Evolutionary conservation across 352 stramenopile genomes (phyloP), one percentile per base, ranked within the genome.

Genomic region (Globisporangium heterothallicum): DNA sequence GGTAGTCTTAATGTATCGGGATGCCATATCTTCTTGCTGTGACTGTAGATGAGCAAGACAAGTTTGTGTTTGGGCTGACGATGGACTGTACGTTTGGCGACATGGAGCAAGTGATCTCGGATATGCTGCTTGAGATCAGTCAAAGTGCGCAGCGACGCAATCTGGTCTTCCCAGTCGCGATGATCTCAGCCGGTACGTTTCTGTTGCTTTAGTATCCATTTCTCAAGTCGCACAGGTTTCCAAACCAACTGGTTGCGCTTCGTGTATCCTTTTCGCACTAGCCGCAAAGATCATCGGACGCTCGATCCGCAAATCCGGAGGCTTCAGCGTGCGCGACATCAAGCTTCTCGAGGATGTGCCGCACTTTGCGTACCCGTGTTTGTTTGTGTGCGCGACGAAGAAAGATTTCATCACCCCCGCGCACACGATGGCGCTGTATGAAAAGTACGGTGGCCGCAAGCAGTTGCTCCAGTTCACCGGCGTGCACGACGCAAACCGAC

Each of bases 321-420:
- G 73, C 6, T 89, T 82, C 34, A 69, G 61, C 21, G 66, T 89
- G 27, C 49, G 56, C 2, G 78, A 89, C 49, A 64, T 89, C 6
- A 53, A 60, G 10, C 56, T 87, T 26, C 54, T 92, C 22, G 68
- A 78, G 29, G 59, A 63, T 18, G 72, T 67, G 10, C 49, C 58
- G 26, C 52, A 58, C 9, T 74, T 87, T 43, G 62, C 49, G 27
- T 48, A 79, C 13, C 70, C 81, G 2, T 87, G 81, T 19, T 47
- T 87, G 14, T 92, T 92, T 59, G 61, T 88, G 26, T 84, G 69
- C 34, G 72, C 73, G 13, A 80, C 66, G 0, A 82, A 86, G 63
- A 82, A 84, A 26, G 81, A 89, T 47, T 92, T 92, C 30, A 84
- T 92, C 35, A 72, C 61, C 10, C 80, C 80, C 18, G 58, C 71